A percentile compares a stretch with the other conserved stretches of the same genome.
These are phyloP conservation scores for Colletotrichum chlorophyti DNA, from an alignment of 2,329 filamentous ascomycete genomes.

Conservation along the genomic window DNA sequence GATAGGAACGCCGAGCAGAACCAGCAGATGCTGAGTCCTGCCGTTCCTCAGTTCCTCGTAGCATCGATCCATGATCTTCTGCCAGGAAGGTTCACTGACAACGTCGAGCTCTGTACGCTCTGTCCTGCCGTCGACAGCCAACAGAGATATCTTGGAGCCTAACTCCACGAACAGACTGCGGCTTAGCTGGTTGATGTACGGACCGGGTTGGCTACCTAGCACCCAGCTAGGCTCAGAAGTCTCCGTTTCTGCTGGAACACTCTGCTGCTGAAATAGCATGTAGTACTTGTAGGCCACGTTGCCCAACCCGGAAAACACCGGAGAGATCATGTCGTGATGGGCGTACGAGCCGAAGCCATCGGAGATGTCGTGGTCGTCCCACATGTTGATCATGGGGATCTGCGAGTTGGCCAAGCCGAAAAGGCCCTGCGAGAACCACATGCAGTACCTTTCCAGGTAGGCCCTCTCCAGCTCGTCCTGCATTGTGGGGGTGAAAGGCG, in stretches of 20 bases:
- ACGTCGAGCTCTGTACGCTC: conserved; percentile 87
- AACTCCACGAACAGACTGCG: conserved; percentile 86
- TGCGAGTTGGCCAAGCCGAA: conserved; percentile 93
- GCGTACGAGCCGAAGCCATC: conserved; percentile 94
- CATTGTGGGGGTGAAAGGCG: conserved; percentile 80
- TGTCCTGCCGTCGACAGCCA: conserved; percentile 90
- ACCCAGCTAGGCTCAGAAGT: conserved; percentile 90
- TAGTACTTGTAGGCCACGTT: conserved; percentile 98
- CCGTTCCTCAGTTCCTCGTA: conserved; percentile 83
- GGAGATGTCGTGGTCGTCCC: conserved; percentile 93
- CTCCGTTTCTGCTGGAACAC: conserved; percentile 79
- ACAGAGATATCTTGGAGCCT: conserved; percentile 78
- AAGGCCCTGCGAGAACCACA: conserved; percentile 96
- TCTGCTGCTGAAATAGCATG: conserved; percentile 98
- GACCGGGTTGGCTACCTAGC: conserved; percentile 78
- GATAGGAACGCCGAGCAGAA: conserved; percentile 83
- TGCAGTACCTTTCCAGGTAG: conserved; percentile 86
- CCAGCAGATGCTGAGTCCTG: conserved; percentile 87
- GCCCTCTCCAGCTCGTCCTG: conserved; percentile 88
- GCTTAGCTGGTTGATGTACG: conserved; percentile 88
- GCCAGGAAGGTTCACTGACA: conserved; percentile 80
- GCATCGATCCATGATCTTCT: conserved; percentile 84
- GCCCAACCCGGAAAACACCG: conserved; percentile 88
- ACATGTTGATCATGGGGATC: conserved; percentile 98
- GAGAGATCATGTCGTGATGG: conserved; percentile 87